Evolutionary conservation across 2,329 filamentous ascomycete genomes (phyloP).

Genomic region (Celoporthe dispersa): DNA sequence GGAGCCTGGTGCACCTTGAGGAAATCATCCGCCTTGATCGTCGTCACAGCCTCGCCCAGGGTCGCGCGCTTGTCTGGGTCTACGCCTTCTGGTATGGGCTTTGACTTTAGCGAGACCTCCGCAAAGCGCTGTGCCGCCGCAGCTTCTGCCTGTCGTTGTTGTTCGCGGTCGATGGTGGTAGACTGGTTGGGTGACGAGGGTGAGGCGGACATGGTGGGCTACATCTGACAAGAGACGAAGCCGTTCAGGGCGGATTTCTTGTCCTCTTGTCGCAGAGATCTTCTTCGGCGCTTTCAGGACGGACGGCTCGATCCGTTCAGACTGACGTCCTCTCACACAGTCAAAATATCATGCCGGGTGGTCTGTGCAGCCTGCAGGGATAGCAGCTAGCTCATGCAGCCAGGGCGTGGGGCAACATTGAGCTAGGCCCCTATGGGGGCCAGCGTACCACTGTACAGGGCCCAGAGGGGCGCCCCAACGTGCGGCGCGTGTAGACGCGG

Average conservation of each 20-base stretch:
- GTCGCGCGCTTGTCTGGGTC: constrained; percentile 36
- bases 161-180: neutral
- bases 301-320: neutral
- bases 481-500: constrained; percentile 29
- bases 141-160: constrained; percentile 15
- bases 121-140: constrained; percentile 29
- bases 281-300: neutral
- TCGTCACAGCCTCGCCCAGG: constrained; percentile 67
- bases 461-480: neutral
- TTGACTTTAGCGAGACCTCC: constrained; percentile 31
- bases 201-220: constrained; percentile 19
- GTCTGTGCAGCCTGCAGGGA: constrained; percentile 27
- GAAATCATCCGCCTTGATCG: constrained; percentile 71
- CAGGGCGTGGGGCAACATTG: neutral
- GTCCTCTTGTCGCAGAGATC: neutral
- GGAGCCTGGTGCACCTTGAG: constrained; percentile 75
- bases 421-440: neutral
- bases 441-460: neutral
- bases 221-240: neutral
- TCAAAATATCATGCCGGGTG: constrained; percentile 16
- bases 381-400: constrained; percentile 16
- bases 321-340: constrained; percentile 7
- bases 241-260: neutral
- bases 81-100: constrained; percentile 25
- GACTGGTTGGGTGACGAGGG: constrained; percentile 6